Evolutionary conservation across 1,139 yeast species (phyloP), one percentile per base, ranked within the genome.

Genomic region (Suhomyces coccinellae): DNA sequence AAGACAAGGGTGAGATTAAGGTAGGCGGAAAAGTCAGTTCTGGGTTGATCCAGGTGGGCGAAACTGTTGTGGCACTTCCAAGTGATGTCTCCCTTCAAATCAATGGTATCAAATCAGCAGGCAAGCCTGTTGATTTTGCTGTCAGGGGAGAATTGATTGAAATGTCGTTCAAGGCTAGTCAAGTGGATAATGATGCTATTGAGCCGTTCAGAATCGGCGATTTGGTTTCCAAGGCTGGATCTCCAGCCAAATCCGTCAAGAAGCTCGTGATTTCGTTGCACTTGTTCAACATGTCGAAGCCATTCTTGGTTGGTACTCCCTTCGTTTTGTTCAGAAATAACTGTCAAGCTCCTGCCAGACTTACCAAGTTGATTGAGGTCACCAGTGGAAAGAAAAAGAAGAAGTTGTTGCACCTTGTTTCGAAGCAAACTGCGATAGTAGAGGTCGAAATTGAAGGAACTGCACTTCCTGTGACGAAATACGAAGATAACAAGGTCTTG

Each of bases 281-380:
- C 34, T 73, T 90, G 32, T 93, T 91, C 63, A 84, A 87, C 48
- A 67, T 87, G 66, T 73, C 75, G 40, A 74, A 78, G 54, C 99
- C 99, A 1, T 65, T 93, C 41, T 69, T 93, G 35, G 82, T 85
- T 6, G 98, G 99, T 4, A 79, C 95, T 1, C 87, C 95, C 39
- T 77, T 93, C 54, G 81, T 91, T 35, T 64, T 90, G 43, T 91
- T 91, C 66, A 78, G 95, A 53, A 95, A 95, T 52, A 85, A 89
- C 47, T 76, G 83, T 38, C 86, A 86, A 47, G 80, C 82, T 33
- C 90, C 95, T 3, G 93, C 91, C 4, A 79, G 85, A 55, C 69
- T 91, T 27, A 59, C 75, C 32, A 79, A 79, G 52, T 76, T 91
- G 39, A 55, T 82, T 6, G 73, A 80, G 12, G 63, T 83, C 14